A percentile compares a stretch with the other conserved stretches of the same genome.
Evolutionary conservation across 306 rosid species (phyloP).

Genomic region (Pyrus betulifolia): DNA sequence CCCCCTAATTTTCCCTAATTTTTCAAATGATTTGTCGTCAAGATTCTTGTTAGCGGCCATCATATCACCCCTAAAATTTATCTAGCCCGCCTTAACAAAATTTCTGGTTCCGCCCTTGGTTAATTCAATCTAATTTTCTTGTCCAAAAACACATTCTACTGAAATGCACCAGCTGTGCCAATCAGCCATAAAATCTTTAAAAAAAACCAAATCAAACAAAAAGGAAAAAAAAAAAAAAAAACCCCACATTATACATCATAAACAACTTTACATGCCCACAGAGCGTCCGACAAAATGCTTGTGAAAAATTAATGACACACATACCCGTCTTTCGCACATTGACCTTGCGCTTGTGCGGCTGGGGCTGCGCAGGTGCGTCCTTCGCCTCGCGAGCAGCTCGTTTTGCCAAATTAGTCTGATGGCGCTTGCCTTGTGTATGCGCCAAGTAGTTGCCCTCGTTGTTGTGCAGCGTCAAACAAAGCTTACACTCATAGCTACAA

Average conservation of each 20-base stretch:
- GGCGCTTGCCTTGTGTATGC: constrained; percentile 94
- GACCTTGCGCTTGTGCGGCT: constrained; percentile 92
- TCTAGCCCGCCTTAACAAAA: too few relatives aligned
- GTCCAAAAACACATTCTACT: neutral
- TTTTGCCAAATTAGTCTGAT: constrained; percentile 88
- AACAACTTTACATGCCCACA: neutral
- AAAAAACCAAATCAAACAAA: neutral
- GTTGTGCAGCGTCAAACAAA: constrained; percentile 85
- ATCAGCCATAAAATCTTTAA: neutral
- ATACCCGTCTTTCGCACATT: constrained; percentile 64
- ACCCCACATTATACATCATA: neutral
- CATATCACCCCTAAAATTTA: too few relatives aligned
- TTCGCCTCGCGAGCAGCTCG: constrained; percentile 95
- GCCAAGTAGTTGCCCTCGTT: constrained; percentile 98
- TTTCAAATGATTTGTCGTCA: too few relatives aligned
- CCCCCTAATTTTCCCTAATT: too few relatives aligned
- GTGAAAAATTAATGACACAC: neutral
- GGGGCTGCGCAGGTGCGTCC: constrained; percentile 95
- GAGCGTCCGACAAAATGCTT: constrained; percentile 4
- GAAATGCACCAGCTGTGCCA: neutral
- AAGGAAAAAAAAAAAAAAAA: neutral
- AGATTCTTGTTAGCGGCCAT: too few relatives aligned
- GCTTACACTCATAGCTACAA: constrained; percentile 84
- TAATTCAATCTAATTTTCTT: neutral
- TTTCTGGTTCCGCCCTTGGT: neutral